A percentile compares a stretch with the other conserved stretches of the same genome.
Evolutionary conservation across 805 yeast genomes (phyloP).

Genomic region (Myxozyma monticola): DNA sequence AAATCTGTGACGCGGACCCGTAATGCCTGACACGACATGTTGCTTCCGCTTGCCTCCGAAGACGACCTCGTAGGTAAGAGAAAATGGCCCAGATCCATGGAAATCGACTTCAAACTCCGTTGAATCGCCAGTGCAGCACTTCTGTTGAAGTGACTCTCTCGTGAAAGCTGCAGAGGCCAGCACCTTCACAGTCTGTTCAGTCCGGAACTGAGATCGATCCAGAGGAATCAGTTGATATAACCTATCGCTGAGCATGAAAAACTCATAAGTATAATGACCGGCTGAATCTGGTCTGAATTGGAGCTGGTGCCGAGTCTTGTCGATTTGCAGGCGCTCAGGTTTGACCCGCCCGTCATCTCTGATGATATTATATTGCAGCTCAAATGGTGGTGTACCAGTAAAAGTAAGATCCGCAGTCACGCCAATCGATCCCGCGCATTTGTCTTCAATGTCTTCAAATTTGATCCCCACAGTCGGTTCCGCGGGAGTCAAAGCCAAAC

Average conservation of each 20-base stretch:
- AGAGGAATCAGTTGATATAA: conserved; percentile 48
- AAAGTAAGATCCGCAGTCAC: conserved; percentile 67
- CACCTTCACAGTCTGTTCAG: conserved; percentile 40
- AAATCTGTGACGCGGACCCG: conserved; percentile 44
- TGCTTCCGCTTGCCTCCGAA: conserved; percentile 53
- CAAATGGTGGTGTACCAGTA: conserved; percentile 81
- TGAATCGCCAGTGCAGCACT: conserved; percentile 51
- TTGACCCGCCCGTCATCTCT: conserved; percentile 39
- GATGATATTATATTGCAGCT: conserved; percentile 57
- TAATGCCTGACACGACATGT: conserved; percentile 46
- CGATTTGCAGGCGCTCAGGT: conserved; percentile 36
- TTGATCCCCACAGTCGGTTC: conserved; percentile 50
- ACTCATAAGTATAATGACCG: conserved; percentile 77
- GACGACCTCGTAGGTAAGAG: conserved; percentile 65
- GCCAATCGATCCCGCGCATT: conserved; percentile 92
- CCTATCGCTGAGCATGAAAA: conserved; percentile 63
- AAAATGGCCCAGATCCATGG: conserved; percentile 79
- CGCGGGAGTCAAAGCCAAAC: conserved; percentile 59
- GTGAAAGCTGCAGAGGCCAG: conserved; percentile 45
- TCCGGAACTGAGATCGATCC: conserved; percentile 26
- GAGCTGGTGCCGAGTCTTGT: conserved; percentile 52
- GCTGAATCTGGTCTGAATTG: conserved; percentile 75
- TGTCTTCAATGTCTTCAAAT: conserved; percentile 65
- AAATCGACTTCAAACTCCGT: conserved; percentile 56
- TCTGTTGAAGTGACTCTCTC: conserved; percentile 26